These are phyloP conservation scores for Lepidopterella palustris DNA, from an alignment of 495 filamentous ascomycete genomes.

Conservation along the genomic window DNA sequence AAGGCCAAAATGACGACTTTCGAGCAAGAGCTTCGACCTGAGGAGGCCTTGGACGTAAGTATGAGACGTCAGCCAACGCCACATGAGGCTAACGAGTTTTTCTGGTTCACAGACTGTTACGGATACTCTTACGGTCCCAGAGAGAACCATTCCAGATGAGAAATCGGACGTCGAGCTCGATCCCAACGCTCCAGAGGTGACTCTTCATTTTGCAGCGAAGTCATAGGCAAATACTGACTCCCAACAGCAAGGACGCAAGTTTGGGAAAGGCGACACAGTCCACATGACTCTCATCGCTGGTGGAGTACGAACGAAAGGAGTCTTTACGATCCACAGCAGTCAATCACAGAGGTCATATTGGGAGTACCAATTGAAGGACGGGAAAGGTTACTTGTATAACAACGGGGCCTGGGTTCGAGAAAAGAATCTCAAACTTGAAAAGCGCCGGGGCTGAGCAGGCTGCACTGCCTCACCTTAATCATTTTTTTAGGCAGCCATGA, in stretches of 20 bases:
- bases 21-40: background rate
- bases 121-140: background rate
- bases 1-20: background rate
- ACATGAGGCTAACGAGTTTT: background rate
- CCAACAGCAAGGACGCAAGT: background rate
- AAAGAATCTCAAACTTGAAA: background rate
- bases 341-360: conserved; percentile 7
- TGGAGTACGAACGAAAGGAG: background rate
- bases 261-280: background rate
- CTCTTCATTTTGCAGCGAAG: background rate
- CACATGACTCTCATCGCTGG: background rate
- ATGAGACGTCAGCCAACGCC: background rate
- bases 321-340: conserved; percentile 5
- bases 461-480: background rate
- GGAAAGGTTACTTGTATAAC: background rate
- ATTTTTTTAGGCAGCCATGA: background rate
- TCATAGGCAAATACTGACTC: conserved; percentile 1
- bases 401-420: conserved; percentile 13
- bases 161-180: background rate
- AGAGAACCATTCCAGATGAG: background rate
- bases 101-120: background rate
- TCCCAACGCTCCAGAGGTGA: background rate
- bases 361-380: conserved; percentile 17
- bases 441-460: background rate
- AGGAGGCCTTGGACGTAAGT: background rate